Evolutionary conservation across 2,329 filamentous ascomycete species (phyloP).

Genomic region (Alternaria rosae): DNA sequence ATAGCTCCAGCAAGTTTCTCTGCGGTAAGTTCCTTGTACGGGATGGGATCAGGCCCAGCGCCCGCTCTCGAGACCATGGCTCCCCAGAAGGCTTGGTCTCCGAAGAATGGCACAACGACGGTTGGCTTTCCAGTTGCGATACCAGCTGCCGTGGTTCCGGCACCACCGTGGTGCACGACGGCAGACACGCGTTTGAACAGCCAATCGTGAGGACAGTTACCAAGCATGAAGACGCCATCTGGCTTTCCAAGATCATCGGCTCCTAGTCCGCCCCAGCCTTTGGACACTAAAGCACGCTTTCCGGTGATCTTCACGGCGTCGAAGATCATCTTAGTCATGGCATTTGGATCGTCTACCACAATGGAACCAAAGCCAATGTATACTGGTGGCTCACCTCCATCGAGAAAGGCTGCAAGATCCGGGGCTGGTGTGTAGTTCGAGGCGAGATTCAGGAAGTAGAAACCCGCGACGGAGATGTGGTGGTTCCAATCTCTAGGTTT

Average conservation of each 20-base stretch:
- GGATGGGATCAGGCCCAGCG: conserved; percentile 50
- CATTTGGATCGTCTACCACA: conserved; percentile 53
- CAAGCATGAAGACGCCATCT: conserved; percentile 80
- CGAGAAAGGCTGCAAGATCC: conserved; percentile 50
- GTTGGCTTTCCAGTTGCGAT: conserved; percentile 82
- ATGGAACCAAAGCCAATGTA: conserved; percentile 55
- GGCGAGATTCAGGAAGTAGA: conserved; percentile 51
- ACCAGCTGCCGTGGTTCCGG: conserved; percentile 87
- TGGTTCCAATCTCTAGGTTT: conserved; percentile 57
- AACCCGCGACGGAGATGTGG: conserved; percentile 52
- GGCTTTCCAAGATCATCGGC: conserved; percentile 70
- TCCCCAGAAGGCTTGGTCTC: conserved; percentile 54
- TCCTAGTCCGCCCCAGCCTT: conserved; percentile 87
- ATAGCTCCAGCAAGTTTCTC: conserved; percentile 50
- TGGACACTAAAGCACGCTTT: conserved; percentile 81
- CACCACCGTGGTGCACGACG: conserved; percentile 87
- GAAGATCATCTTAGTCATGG: conserved; percentile 52
- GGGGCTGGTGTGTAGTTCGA: conserved; percentile 50
- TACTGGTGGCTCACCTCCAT: conserved; percentile 50
- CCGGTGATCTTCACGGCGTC: conserved; percentile 62
- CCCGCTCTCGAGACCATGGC: conserved; percentile 52
- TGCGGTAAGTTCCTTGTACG: conserved; percentile 50
- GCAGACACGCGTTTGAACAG: conserved; percentile 80
- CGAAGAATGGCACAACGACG: conserved; percentile 80
- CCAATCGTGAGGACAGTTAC: conserved; percentile 89